Percentiles rank a stretch among this genome's conserved stretches.
Evolutionary conservation across 208 protist genomes (phyloP).

Genomic region (Naegleria gruberi): DNA sequence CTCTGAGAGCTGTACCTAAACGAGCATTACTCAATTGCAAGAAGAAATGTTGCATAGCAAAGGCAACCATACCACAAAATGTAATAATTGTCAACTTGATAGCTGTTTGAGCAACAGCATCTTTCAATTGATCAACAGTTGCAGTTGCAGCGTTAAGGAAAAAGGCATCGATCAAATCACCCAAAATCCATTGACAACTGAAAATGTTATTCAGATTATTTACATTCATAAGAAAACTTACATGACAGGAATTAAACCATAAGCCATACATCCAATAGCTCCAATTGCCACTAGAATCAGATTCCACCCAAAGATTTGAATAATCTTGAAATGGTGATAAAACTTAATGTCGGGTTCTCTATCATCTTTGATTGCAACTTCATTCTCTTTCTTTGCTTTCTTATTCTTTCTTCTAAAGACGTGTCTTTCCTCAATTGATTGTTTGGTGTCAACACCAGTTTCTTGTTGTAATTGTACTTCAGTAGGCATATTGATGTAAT

Average conservation of each 20-base stretch:
- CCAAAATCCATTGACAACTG: no score
- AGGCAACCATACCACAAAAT: not conserved
- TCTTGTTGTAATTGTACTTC: no score
- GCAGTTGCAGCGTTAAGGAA: not conserved
- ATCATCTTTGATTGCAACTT: not conserved
- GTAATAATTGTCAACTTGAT: not conserved
- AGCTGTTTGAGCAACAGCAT: not conserved
- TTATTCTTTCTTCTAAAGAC: not conserved
- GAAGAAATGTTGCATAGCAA: not conserved
- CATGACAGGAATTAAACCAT: not conserved
- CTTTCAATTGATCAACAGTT: not conserved
- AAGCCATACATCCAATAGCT: not conserved
- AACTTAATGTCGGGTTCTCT: not conserved
- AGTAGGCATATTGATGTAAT: no score
- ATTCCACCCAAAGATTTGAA: not conserved
- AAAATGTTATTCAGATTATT: no score
- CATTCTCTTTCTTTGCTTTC: not conserved
- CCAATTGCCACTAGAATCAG: not conserved
- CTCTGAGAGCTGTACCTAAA: not conserved
- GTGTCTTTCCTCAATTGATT: no score
- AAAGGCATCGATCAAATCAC: not conserved
- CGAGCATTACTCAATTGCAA: not conserved
- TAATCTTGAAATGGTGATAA: not conserved
- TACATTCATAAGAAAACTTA: no score
- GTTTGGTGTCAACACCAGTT: no score